These are phyloP conservation scores for Neurospora sp. DNA, from an alignment of 495 filamentous ascomycete genomes.

Conservation along the genomic window DNA sequence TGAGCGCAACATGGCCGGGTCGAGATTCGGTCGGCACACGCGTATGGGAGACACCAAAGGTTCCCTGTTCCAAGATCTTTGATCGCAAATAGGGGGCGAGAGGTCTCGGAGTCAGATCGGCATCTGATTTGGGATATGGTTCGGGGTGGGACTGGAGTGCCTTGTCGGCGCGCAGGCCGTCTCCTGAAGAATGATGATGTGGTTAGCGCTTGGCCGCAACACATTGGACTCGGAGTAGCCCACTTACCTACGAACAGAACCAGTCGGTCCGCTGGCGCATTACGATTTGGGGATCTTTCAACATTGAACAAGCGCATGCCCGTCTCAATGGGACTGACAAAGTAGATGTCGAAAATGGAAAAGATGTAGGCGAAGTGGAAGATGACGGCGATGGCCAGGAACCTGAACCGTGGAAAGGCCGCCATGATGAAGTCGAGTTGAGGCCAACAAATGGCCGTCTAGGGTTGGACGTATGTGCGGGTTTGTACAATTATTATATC, in stretches of 20 bases:
- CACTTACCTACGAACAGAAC: conserved; percentile 83
- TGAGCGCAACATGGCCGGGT: conserved; percentile 94
- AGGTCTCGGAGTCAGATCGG: conserved; percentile 52
- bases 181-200: conserved; percentile 38
- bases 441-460: conserved; percentile 5
- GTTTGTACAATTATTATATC: neutral
- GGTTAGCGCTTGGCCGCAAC: neutral
- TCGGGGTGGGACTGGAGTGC: conserved; percentile 92
- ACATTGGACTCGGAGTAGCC: conserved; percentile 13
- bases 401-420: conserved; percentile 72
- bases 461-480: conserved; percentile 1
- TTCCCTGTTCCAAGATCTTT: conserved; percentile 78
- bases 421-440: conserved; percentile 45
- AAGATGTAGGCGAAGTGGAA: conserved; percentile 94
- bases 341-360: conserved; percentile 99
- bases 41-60: conserved; percentile 97
- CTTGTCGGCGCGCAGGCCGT: conserved; percentile 95
- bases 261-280: conserved; percentile 78
- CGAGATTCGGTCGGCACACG: conserved; percentile 95
- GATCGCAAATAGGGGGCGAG: conserved; percentile 92
- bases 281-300: conserved; percentile 46
- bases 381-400: conserved; percentile 80
- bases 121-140: conserved; percentile 59
- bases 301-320: conserved; percentile 80
- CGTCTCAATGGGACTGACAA: conserved; percentile 93